Evolutionary conservation across 192 early-diverging fungal genomes (phyloP).

Genomic region (Coemansia sp.): DNA sequence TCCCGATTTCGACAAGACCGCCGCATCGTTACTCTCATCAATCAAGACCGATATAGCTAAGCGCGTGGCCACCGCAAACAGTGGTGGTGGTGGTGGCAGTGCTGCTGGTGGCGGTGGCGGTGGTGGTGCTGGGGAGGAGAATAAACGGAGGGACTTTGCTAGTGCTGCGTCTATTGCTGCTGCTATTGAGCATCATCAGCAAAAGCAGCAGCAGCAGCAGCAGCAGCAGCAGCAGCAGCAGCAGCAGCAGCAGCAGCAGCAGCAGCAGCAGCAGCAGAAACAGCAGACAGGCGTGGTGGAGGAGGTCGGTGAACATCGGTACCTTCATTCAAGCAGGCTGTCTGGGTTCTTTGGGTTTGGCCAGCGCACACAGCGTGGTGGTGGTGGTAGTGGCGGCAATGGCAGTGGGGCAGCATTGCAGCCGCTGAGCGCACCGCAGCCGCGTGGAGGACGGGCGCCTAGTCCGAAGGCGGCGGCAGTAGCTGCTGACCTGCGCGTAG

Average conservation of each 20-base stretch:
- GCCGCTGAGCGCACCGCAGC: conserved; percentile 15
- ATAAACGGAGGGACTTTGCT: not conserved
- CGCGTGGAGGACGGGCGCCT: not conserved
- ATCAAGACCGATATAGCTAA: conserved; percentile 50
- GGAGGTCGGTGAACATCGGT: not conserved
- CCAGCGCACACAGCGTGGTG: conserved; percentile 12
- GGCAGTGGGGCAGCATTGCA: not conserved
- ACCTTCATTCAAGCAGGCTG: conserved; percentile 29
- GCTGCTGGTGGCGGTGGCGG: too few relatives aligned
- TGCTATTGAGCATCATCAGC: conserved; percentile 52
- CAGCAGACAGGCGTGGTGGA: not conserved
- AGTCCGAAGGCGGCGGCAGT: not conserved
- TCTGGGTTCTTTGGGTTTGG: conserved; percentile 55
- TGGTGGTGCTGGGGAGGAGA: too few relatives aligned
- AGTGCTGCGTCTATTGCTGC: conserved; percentile 35
- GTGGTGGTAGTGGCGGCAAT: not conserved
- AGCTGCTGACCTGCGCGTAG: conserved; percentile 29
- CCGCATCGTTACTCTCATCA: conserved; percentile 47
- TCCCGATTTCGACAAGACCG: conserved; percentile 51
- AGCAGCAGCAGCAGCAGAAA: conserved; percentile 11
- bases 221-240: conserved; percentile 6
- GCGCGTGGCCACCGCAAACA: conserved; percentile 12
- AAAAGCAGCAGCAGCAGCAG: conserved; percentile 31
- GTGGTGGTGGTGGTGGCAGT: too few relatives aligned
- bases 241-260: conserved; percentile 31